A percentile compares a stretch with the other conserved stretches of the same genome.
phyloP scores from a whole-genome alignment of 169 alveolate genomes.

The Theileria parva region DNA sequence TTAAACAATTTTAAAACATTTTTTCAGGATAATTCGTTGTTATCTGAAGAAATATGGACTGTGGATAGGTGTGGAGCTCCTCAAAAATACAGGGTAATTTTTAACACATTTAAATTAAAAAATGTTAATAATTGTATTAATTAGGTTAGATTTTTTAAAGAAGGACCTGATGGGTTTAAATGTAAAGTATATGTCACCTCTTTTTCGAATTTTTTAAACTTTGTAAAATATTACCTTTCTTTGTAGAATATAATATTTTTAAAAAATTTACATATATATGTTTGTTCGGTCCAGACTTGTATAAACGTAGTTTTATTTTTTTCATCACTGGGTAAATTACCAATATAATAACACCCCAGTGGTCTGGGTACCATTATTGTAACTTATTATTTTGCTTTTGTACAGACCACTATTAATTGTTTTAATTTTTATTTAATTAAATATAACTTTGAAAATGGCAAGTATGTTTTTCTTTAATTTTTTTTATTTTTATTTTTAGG shows the following conservation, averaged over 20 bases:
- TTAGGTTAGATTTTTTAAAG: slow-evolving; percentile 63
- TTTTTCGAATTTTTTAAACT: slow-evolving; percentile 59
- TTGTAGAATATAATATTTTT: not conserved
- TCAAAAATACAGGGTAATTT: slow-evolving; percentile 64
- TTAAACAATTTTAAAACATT: not conserved
- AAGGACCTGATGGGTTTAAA: slow-evolving; percentile 76
- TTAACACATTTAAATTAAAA: not conserved
- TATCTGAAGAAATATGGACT: slow-evolving; percentile 73
- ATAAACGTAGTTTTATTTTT: not conserved
- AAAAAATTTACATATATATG: not conserved
- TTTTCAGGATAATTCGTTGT: slow-evolving; percentile 26
- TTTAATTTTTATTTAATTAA: not conserved
- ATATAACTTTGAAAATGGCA: not conserved
- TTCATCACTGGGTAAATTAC: not conserved
- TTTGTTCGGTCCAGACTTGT: not conserved
- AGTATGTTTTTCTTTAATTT: slow-evolving; percentile 6
- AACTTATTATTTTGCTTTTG: not conserved
- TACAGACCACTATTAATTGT: not conserved
- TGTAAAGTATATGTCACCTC: slow-evolving; percentile 65
- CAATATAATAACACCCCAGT: slow-evolving; percentile 8
- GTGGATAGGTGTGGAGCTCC: slow-evolving; percentile 68
- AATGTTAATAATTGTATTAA: not conserved
- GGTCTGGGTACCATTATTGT: not conserved
- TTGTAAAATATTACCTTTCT: slow-evolving; percentile 64
- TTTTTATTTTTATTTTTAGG: slow-evolving; percentile 17